Base-by-base conservation (phyloP, 805 yeast species). In the Huiozyma sinensis region DNA sequence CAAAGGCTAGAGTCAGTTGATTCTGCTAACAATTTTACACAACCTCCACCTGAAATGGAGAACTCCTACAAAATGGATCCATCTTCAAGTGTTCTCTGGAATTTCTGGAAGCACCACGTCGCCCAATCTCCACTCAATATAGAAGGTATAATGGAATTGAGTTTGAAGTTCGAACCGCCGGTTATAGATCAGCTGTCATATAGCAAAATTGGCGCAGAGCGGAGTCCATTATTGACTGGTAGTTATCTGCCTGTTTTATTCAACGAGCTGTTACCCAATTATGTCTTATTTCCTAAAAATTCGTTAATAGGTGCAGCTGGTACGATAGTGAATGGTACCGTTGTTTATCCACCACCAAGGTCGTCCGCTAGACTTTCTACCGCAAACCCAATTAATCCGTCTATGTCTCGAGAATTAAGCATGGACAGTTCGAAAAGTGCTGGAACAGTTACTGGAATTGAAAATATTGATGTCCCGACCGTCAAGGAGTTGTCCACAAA, bases 111-210 rank as follows among this genome's bases (percentile, higher is more conserved):
- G 38, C 59, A 47, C 41, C 60, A 58, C 35, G 36, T 59, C 7
- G 42, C 56, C 6, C 58, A 56, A 39, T 52, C 54, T 10, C 72
- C 77, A 0, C 63, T 77, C 32, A 69, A 72, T 36, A 69, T 76
- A 37, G 73, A 72, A 4, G 65, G 68, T 8, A 65, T 83, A 4
- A 80, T 84, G 89, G 69, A 70, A 38, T 58, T 74, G 47, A 86
- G 95, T 10, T 64, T 83, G 43, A 53, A 58, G 0, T 65, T 72
- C 36, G 95, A 90, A 54, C 83, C 89, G 0, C 76, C 81, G 2
- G 40, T 37, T 6, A 44, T 61, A 1, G 53, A 56, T 38, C 60
- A 55, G 46, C 44, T 46, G 36, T 28, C 42, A 28, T 56, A 57
- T 37, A 55, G 59, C 1, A 49, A 49, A 6, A 56, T 67, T 24